These are phyloP conservation scores for Aspergillus awamori DNA, from an alignment of 2,329 filamentous ascomycete genomes.

Conservation along the genomic window DNA sequence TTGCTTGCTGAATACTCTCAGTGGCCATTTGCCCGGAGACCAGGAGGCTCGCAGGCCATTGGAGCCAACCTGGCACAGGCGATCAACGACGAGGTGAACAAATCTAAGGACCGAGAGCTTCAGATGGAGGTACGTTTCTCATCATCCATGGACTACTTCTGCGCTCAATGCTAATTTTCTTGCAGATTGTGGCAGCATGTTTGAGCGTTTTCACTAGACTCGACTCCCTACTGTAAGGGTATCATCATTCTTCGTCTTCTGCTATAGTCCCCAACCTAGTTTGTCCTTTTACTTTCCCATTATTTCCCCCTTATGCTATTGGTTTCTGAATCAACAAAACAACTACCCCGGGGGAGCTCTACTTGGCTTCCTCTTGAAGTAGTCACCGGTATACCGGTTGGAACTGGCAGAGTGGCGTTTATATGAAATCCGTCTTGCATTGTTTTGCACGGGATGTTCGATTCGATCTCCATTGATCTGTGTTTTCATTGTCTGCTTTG, in stretches of 20 bases:
- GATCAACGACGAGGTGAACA: constrained; percentile 83
- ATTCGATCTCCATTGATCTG: constrained; percentile 19
- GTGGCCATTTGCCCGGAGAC: constrained; percentile 88
- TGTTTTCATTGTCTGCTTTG: constrained; percentile 15
- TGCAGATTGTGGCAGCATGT: constrained; percentile 82
- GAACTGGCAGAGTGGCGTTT: constrained; percentile 22
- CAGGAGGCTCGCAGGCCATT: constrained; percentile 75
- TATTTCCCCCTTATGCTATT: constrained; percentile 18
- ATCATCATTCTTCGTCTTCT: constrained; percentile 3
- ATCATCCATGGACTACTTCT: not conserved
- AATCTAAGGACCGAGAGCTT: constrained; percentile 87
- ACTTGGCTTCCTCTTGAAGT: constrained; percentile 29
- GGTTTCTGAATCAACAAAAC: constrained; percentile 16
- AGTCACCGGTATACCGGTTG: constrained; percentile 32
- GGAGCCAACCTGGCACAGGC: constrained; percentile 90
- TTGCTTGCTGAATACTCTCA: constrained; percentile 94
- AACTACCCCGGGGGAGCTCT: constrained; percentile 8
- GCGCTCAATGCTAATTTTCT: constrained; percentile 20
- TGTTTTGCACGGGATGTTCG: constrained; percentile 30
- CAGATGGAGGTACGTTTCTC: constrained; percentile 77
- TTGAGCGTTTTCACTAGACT: constrained; percentile 96
- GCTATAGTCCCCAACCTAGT: constrained; percentile 8
- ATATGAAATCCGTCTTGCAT: constrained; percentile 29
- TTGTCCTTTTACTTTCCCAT: constrained; percentile 8
- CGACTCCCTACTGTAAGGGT: constrained; percentile 79